These are phyloP conservation scores for Aspergillus nidulans DNA, from an alignment of 495 filamentous ascomycete genomes.

Conservation along the genomic window DNA sequence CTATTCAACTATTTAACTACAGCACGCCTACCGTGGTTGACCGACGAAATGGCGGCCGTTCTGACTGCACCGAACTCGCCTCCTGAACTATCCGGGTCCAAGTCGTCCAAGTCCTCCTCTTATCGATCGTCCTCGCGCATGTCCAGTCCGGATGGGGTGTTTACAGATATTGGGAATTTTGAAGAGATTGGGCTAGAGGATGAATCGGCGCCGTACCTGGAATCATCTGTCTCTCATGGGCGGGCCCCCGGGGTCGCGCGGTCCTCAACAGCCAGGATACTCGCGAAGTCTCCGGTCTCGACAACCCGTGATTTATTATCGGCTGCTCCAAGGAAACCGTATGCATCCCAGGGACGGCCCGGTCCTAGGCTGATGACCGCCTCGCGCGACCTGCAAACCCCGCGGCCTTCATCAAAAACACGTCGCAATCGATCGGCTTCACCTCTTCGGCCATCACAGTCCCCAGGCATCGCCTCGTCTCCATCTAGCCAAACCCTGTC, in stretches of 20 bases:
- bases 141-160: slow-evolving; percentile 60
- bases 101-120: slow-evolving; percentile 88
- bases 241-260: slow-evolving; percentile 26
- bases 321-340: slow-evolving; percentile 44
- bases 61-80: slow-evolving; percentile 65
- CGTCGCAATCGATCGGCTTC: slow-evolving; percentile 40
- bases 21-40: background rate
- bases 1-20: background rate
- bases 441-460: slow-evolving; percentile 26
- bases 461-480: slow-evolving; percentile 25
- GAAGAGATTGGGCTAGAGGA: slow-evolving; percentile 91
- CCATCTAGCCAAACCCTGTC: slow-evolving; percentile 31
- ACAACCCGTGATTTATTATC: slow-evolving; percentile 42
- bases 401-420: slow-evolving; percentile 18
- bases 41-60: slow-evolving; percentile 57
- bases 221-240: slow-evolving; percentile 26
- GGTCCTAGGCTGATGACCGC: slow-evolving; percentile 21
- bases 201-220: slow-evolving; percentile 38
- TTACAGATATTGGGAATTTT: slow-evolving; percentile 74
- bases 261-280: slow-evolving; percentile 31
- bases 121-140: slow-evolving; percentile 69
- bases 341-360: slow-evolving; percentile 23
- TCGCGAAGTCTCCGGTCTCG: slow-evolving; percentile 27
- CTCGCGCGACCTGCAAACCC: slow-evolving; percentile 26
- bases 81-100: slow-evolving; percentile 77